Conservation (phyloP, 1,284 basidiomycete species). For the Tilletia walkeri region DNA sequence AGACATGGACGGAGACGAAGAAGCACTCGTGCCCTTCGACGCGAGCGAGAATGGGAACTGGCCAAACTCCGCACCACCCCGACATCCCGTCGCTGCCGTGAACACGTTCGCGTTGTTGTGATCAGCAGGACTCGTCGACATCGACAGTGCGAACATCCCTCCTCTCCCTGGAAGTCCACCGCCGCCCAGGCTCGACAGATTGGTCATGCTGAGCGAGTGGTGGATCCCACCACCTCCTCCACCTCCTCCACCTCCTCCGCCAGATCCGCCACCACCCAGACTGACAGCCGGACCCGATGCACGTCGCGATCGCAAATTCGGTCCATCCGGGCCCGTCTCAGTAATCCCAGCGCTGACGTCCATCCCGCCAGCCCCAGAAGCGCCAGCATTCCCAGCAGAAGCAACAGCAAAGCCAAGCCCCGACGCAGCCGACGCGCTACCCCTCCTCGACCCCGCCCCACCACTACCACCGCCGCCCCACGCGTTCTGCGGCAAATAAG, state of each 20-base stretch:
- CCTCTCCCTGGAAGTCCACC: background rate
- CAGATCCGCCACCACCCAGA: background rate
- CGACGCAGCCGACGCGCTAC: background rate
- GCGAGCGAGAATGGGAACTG: too few relatives aligned
- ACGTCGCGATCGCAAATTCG: background rate
- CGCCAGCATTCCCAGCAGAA: too few relatives aligned
- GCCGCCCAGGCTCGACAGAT: slow-evolving; percentile 1
- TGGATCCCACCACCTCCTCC: background rate
- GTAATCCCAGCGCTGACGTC: background rate
- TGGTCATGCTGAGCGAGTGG: slow-evolving; percentile 15
- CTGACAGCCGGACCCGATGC: background rate
- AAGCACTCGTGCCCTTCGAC: too few relatives aligned
- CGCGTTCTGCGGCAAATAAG: background rate
- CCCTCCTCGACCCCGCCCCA: background rate
- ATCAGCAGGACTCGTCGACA: too few relatives aligned
- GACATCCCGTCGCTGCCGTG: too few relatives aligned
- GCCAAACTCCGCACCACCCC: too few relatives aligned
- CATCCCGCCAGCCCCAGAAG: background rate
- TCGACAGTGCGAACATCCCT: too few relatives aligned
- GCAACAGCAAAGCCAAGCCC: background rate
- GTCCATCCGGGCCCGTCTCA: background rate
- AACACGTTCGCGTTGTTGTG: too few relatives aligned
- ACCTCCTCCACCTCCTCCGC: background rate
- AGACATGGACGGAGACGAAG: too few relatives aligned
- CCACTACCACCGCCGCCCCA: background rate